Evolutionary conservation across 2,329 filamentous ascomycete genomes (phyloP).

Genomic region (Cytospora piceicola): DNA sequence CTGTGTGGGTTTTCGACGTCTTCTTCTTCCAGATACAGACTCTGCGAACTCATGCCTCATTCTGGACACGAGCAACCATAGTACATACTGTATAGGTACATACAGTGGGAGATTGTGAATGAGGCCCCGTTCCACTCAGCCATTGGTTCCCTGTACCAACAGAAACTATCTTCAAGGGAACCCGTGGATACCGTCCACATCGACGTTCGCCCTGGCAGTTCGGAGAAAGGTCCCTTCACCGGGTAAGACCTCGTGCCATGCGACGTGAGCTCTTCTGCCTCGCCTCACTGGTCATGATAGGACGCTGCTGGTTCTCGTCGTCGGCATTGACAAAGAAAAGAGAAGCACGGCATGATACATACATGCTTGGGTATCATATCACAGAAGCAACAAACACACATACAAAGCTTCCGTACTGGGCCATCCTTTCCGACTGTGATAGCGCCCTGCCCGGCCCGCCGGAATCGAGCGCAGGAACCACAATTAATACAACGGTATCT

Average conservation of each 20-base stretch:
- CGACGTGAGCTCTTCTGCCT: conserved; percentile 3
- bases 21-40: neutral
- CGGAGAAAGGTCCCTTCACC: neutral
- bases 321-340: conserved; percentile 7
- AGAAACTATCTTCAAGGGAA: neutral
- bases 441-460: conserved; percentile 24
- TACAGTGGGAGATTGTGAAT: neutral
- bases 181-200: neutral
- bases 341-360: conserved; percentile 11
- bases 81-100: neutral
- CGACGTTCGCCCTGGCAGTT: neutral
- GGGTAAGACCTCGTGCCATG: neutral
- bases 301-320: conserved; percentile 7
- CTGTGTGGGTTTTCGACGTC: neutral
- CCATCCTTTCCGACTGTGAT: conserved; percentile 17
- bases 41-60: neutral
- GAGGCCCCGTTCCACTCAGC: neutral
- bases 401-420: conserved; percentile 17
- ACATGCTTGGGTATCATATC: neutral
- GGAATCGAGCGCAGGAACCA: conserved; percentile 14
- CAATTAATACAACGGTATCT: conserved; percentile 16
- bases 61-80: neutral
- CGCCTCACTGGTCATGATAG: conserved; percentile 8
- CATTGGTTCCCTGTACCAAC: neutral
- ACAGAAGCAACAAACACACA: neutral